Evolutionary conservation across 1,284 basidiomycete species (phyloP).

Genomic region (Leccinum griseonigrum): DNA sequence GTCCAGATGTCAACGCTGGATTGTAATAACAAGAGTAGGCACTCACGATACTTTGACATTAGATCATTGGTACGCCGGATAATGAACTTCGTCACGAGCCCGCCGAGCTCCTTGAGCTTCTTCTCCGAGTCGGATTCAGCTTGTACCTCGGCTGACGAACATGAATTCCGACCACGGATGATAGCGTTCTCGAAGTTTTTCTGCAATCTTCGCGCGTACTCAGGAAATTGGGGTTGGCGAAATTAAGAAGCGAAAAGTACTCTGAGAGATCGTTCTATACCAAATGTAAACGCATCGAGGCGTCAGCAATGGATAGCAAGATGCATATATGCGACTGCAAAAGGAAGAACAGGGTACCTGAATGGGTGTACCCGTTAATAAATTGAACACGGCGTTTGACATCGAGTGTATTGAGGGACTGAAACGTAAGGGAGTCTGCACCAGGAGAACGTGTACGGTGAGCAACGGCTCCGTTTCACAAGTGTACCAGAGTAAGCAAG

Average conservation of each 20-base stretch:
- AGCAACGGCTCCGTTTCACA: constrained; percentile 9
- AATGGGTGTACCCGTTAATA: constrained; percentile 95
- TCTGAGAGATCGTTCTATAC: constrained; percentile 91
- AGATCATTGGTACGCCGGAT: constrained; percentile 97
- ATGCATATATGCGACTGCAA: constrained; percentile 6
- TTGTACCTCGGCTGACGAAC: constrained; percentile 83
- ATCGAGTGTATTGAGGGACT: constrained; percentile 80
- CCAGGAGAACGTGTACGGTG: constrained; percentile 9
- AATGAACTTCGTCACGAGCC: constrained; percentile 92
- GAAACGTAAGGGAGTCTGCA: constrained; percentile 85
- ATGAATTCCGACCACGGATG: constrained; percentile 89
- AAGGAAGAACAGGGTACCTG: constrained; percentile 49
- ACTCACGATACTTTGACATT: constrained; percentile 93
- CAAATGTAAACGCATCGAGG: neutral
- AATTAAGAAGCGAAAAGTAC: constrained; percentile 95
- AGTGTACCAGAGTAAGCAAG: constrained; percentile 1
- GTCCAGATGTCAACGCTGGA: constrained; percentile 9
- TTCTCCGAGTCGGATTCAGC: constrained; percentile 68
- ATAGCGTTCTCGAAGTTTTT: constrained; percentile 97
- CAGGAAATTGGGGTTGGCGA: constrained; percentile 95
- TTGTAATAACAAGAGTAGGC: neutral
- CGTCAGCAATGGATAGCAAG: neutral
- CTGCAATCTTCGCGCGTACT: constrained; percentile 92
- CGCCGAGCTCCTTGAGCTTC: constrained; percentile 91
- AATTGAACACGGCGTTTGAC: constrained; percentile 86